These are phyloP conservation scores for Suhomyces taliae DNA, from an alignment of 1,139 yeast species.

Conservation along the genomic window DNA sequence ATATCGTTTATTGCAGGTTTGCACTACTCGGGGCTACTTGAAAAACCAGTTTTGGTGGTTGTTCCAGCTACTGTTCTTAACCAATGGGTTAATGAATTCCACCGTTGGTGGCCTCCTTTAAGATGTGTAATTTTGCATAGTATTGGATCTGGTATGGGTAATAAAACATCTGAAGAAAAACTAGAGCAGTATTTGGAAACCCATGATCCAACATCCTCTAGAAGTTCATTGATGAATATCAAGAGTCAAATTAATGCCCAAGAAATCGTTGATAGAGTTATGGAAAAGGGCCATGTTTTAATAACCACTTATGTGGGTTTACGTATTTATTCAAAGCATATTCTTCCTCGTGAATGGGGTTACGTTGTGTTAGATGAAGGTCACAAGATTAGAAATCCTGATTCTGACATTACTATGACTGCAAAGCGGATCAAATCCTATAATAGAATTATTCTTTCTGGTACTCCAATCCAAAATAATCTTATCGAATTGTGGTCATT, in stretches of 20 bases:
- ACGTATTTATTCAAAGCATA: conserved; percentile 66
- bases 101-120: conserved; percentile 97
- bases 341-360: conserved; percentile 80
- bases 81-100: conserved; percentile 96
- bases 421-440: conserved; percentile 82
- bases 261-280: conserved; percentile 50
- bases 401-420: conserved; percentile 79
- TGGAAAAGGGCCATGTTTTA: conserved; percentile 71
- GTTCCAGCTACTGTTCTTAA: conserved; percentile 96
- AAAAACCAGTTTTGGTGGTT: conserved; percentile 79
- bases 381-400: conserved; percentile 93
- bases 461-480: conserved; percentile 96
- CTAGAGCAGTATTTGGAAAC: conserved; percentile 50
- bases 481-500: conserved; percentile 89
- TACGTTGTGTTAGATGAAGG: conserved; percentile 94
- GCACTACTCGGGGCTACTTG: conserved; percentile 73
- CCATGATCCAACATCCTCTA: conserved; percentile 38
- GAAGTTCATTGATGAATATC: conserved; percentile 22
- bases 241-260: conserved; percentile 43
- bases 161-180: conserved; percentile 47
- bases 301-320: conserved; percentile 93
- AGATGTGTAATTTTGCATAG: conserved; percentile 86
- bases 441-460: conserved; percentile 83
- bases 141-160: conserved; percentile 84
- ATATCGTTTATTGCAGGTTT: conserved; percentile 88